phyloP scores from a whole-genome alignment of 371 early-diverging fungal genomes.

The Choanephora cucurbitarum region DNA sequence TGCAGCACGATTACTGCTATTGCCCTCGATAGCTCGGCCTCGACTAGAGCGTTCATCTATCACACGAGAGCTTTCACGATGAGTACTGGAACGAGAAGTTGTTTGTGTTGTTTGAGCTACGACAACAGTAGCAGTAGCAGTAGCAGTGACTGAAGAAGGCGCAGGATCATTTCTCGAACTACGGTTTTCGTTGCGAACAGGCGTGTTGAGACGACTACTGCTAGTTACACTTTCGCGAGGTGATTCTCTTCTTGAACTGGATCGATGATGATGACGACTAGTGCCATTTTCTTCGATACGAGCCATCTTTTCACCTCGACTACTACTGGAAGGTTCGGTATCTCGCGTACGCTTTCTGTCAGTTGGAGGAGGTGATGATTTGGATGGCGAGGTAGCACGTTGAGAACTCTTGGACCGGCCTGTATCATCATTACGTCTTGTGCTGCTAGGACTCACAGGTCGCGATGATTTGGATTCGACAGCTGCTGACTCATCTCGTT shows the following conservation, averaged over 20 bases:
- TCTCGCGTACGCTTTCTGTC: constrained; percentile 19
- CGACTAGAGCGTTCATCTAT: constrained; percentile 3
- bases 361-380: background rate
- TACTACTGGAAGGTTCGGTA: background rate
- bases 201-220: constrained; percentile 4
- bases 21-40: background rate
- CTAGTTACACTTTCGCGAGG: constrained; percentile 14
- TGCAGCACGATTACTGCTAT: background rate
- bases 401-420: background rate
- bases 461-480: constrained; percentile 1
- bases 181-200: constrained; percentile 4
- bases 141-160: too few species aligned
- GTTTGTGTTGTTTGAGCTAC: too few species aligned
- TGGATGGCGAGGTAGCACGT: background rate
- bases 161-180: constrained; percentile 1
- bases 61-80: too few species aligned
- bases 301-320: constrained; percentile 6
- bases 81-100: background rate
- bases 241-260: constrained; percentile 8
- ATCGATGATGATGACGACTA: constrained; percentile 13
- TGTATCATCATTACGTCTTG: background rate
- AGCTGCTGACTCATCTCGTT: constrained; percentile 3
- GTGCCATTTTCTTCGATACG: constrained; percentile 5
- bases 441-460: constrained; percentile 3
- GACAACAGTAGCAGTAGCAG: background rate